Evolutionary conservation across 306 rosid species (phyloP).

Genomic region (Gastrolobium villosum): DNA sequence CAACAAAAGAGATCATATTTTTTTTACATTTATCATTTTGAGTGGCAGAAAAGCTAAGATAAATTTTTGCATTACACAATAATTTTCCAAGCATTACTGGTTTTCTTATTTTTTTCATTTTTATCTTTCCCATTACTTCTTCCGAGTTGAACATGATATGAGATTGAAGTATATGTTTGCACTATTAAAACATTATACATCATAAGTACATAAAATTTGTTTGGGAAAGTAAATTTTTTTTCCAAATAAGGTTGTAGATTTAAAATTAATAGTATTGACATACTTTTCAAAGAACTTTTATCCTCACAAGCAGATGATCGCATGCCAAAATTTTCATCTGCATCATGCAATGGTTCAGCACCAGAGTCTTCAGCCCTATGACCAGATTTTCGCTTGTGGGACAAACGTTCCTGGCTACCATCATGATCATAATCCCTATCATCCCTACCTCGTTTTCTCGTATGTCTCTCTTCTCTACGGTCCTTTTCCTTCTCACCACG

Average conservation of each 20-base stretch:
- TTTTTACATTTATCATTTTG: neutral
- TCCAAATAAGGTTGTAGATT: neutral
- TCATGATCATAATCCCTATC: slow-evolving; percentile 84
- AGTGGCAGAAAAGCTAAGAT: slow-evolving; percentile 27
- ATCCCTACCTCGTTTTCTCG: slow-evolving; percentile 71
- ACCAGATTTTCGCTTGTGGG: slow-evolving; percentile 72
- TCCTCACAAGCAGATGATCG: slow-evolving; percentile 74
- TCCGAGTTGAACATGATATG: slow-evolving; percentile 3
- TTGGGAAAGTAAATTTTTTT: neutral
- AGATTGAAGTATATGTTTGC: slow-evolving; percentile 19
- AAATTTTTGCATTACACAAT: slow-evolving; percentile 21
- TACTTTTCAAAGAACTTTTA: slow-evolving; percentile 81
- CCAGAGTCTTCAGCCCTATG: slow-evolving; percentile 70
- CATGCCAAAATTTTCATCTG: slow-evolving; percentile 72
- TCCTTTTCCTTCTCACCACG: slow-evolving; percentile 86
- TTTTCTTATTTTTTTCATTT: neutral
- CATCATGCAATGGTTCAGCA: slow-evolving; percentile 72
- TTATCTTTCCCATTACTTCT: slow-evolving; percentile 11
- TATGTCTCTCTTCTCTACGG: slow-evolving; percentile 72
- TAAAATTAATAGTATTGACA: slow-evolving; percentile 24
- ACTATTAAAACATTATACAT: slow-evolving; percentile 18
- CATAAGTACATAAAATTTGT: slow-evolving; percentile 7
- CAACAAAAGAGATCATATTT: slow-evolving; percentile 16
- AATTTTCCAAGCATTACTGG: neutral
- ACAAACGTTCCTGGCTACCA: slow-evolving; percentile 65